Evolutionary conservation across 169 alveolate genomes (phyloP).

Genomic region (Blepharisma undulans): DNA sequence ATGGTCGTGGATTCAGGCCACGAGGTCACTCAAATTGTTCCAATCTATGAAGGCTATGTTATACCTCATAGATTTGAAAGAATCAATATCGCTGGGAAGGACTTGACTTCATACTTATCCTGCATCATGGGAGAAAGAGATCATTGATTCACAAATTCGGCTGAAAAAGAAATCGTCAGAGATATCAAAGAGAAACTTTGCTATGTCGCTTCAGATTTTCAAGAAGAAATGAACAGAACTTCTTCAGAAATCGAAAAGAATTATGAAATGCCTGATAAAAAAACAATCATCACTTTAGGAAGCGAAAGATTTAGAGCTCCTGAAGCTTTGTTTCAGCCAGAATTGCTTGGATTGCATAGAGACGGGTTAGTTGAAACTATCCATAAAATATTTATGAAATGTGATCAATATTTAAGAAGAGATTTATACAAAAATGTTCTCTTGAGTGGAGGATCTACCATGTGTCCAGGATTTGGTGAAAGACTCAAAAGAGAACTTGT

Average conservation of each 20-base stretch:
- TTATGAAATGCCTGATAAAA: no score
- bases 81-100: constrained; percentile 91
- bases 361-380: no score
- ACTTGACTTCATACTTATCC: constrained; percentile 58
- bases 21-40: constrained; percentile 93
- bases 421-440: constrained; percentile 74
- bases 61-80: constrained; percentile 87
- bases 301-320: constrained; percentile 86
- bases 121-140: constrained; percentile 72
- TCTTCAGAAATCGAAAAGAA: constrained; percentile 69
- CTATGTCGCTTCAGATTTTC: constrained; percentile 45
- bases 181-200: constrained; percentile 83
- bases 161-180: constrained; percentile 79
- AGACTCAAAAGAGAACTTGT: constrained; percentile 81
- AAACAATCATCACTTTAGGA: constrained; percentile 64
- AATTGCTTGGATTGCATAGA: constrained; percentile 82
- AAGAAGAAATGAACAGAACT: no score
- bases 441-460: constrained; percentile 87
- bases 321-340: constrained; percentile 80
- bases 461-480: constrained; percentile 82
- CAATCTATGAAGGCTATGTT: constrained; percentile 90
- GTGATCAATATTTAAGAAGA: constrained; percentile 84
- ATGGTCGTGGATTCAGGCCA: constrained; percentile 93
- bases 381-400: constrained; percentile 70
- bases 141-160: constrained; percentile 83